A percentile compares a stretch with the other conserved stretches of the same genome.
Evolutionary conservation across 2,329 filamentous ascomycete genomes (phyloP).

Genomic region (Tolypocladium cylindrosporum): DNA sequence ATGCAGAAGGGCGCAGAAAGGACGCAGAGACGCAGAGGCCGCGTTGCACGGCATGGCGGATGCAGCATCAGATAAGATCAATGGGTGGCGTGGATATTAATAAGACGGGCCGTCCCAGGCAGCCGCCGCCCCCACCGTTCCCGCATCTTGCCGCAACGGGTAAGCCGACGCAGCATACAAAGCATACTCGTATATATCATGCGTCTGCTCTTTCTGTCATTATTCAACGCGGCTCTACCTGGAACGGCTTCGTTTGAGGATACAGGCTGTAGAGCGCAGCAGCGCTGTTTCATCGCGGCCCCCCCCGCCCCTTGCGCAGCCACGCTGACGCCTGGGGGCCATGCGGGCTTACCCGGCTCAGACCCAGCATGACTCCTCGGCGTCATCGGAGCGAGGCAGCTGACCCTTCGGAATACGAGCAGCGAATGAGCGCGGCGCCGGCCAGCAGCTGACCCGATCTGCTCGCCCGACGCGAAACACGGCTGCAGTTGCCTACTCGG

Average conservation of each 20-base stretch:
- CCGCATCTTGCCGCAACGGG: neutral
- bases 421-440: neutral
- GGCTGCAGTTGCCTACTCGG: neutral
- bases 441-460: neutral
- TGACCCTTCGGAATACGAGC: neutral
- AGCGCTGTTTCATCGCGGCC: neutral
- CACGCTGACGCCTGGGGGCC: neutral
- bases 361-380: neutral
- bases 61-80: constrained; percentile 4
- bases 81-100: neutral
- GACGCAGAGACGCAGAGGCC: neutral
- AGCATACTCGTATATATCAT: neutral
- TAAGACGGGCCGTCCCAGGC: neutral
- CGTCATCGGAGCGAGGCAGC: neutral
- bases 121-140: neutral
- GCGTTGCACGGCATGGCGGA: neutral
- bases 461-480: neutral
- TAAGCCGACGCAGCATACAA: neutral
- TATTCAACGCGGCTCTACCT: no score
- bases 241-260: no score
- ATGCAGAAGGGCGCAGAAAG: neutral
- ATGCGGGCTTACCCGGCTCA: neutral
- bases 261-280: no score
- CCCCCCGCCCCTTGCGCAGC: no score
- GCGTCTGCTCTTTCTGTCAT: neutral